Evolutionary conservation across 192 early-diverging fungal genomes (phyloP).

Genomic region (Globomyces pollinis-pini): DNA sequence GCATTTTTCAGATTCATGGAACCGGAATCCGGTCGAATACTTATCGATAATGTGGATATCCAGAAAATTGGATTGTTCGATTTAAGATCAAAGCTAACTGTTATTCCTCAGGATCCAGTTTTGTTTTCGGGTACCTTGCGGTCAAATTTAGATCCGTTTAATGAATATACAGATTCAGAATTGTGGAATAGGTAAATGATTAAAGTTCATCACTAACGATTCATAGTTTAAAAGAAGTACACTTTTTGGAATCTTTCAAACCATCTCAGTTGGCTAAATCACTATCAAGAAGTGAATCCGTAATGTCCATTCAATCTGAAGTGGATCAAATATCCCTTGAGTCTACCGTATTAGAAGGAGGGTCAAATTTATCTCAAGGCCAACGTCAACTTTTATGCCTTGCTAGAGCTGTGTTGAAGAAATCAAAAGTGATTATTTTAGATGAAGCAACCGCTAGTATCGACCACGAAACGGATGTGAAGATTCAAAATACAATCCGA

Average conservation of each 20-base stretch:
- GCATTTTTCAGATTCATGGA: constrained; percentile 75
- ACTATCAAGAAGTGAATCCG: no score
- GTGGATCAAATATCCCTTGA: constrained; percentile 28
- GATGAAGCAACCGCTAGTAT: constrained; percentile 85
- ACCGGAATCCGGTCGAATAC: constrained; percentile 52
- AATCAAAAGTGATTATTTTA: constrained; percentile 61
- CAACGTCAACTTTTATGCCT: constrained; percentile 31
- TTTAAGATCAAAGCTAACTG: constrained; percentile 67
- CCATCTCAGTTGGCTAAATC: no score
- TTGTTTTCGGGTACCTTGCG: constrained; percentile 34
- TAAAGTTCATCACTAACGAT: neutral
- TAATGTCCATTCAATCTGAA: neutral
- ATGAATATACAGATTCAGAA: constrained; percentile 21
- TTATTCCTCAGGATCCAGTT: constrained; percentile 90
- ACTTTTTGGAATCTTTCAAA: constrained; percentile 3
- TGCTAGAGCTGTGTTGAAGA: constrained; percentile 18
- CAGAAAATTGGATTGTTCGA: constrained; percentile 65
- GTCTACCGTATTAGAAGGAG: constrained; percentile 23
- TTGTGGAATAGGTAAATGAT: constrained; percentile 5
- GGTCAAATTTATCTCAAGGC: constrained; percentile 37
- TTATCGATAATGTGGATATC: constrained; percentile 72
- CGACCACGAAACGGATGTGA: constrained; percentile 49
- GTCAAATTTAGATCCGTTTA: constrained; percentile 66
- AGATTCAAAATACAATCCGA: constrained; percentile 75
- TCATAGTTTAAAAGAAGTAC: neutral